Conservation (phyloP, 352 stramenopile genomes). For the Blastocystis sp. region DNA sequence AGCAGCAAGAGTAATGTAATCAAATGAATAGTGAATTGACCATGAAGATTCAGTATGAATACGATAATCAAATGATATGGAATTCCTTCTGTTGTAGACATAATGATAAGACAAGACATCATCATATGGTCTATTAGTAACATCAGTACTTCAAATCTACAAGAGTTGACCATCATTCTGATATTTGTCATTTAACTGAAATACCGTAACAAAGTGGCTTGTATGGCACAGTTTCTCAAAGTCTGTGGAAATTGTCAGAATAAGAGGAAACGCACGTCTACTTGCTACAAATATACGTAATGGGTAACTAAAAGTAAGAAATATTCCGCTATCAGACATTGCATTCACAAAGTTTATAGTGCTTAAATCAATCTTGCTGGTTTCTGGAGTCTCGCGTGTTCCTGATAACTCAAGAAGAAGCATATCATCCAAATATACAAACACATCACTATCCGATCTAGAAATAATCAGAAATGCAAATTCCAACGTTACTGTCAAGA, state of each 20-base stretch:
- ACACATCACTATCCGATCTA: constrained; percentile 10
- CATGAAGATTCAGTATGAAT: background rate
- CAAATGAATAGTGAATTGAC: background rate
- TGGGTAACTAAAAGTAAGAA: background rate
- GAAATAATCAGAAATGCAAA: background rate
- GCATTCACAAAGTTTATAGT: background rate
- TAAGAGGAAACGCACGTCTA: background rate
- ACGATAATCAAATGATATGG: background rate
- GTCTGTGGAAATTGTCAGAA: background rate
- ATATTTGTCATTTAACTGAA: background rate
- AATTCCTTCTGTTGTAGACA: background rate
- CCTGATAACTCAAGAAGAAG: constrained; percentile 20
- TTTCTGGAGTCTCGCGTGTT: background rate
- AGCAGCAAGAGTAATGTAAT: background rate
- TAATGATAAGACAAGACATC: constrained; percentile 21
- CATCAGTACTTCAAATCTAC: background rate
- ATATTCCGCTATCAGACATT: background rate
- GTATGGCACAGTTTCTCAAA: background rate
- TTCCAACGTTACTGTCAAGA: background rate
- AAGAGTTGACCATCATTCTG: constrained; percentile 29
- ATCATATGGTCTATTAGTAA: background rate
- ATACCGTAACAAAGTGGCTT: background rate
- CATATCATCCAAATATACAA: background rate
- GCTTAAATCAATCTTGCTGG: background rate
- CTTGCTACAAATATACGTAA: constrained; percentile 42